phyloP scores from a whole-genome alignment of 2,329 filamentous ascomycete genomes.

The Xylariomycetidae sp. region DNA sequence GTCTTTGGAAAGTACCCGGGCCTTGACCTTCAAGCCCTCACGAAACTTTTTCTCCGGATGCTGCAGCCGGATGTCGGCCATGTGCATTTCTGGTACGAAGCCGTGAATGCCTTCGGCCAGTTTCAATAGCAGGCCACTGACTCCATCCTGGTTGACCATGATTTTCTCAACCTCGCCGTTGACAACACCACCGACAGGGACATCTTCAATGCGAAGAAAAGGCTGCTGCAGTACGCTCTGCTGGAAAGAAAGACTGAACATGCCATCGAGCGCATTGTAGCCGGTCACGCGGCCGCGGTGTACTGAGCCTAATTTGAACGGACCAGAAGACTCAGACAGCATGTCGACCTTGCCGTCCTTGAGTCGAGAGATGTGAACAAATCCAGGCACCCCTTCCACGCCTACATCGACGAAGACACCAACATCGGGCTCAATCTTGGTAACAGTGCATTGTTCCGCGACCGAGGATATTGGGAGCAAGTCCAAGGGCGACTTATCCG shows the following conservation, averaged over 20 bases:
- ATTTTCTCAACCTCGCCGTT: conserved; percentile 82
- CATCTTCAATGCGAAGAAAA: conserved; percentile 87
- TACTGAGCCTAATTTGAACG: conserved; percentile 69
- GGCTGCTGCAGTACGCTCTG: conserved; percentile 76
- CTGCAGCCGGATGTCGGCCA: conserved; percentile 81
- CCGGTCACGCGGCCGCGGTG: conserved; percentile 80
- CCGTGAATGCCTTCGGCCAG: conserved; percentile 82
- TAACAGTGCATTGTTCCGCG: conserved; percentile 71
- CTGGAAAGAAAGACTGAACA: conserved; percentile 82
- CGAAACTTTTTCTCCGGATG: conserved; percentile 96
- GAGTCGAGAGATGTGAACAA: conserved; percentile 90
- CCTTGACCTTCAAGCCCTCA: conserved; percentile 77
- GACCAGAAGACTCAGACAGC: conserved; percentile 68
- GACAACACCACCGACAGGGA: conserved; percentile 73
- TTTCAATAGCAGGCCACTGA: conserved; percentile 75
- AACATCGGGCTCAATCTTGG: conserved; percentile 70
- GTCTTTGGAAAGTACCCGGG: conserved; percentile 77
- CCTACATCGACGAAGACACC: conserved; percentile 76
- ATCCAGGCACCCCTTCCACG: conserved; percentile 64
- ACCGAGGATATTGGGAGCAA: conserved; percentile 66
- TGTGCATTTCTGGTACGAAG: conserved; percentile 80
- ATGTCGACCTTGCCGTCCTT: conserved; percentile 85
- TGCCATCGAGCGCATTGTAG: conserved; percentile 80
- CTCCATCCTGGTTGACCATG: conserved; percentile 68
- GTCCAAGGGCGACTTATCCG: conserved; percentile 45